Evolutionary conservation across 2,329 filamentous ascomycete species (phyloP).

Genomic region (Tolypocladium tropicale): DNA sequence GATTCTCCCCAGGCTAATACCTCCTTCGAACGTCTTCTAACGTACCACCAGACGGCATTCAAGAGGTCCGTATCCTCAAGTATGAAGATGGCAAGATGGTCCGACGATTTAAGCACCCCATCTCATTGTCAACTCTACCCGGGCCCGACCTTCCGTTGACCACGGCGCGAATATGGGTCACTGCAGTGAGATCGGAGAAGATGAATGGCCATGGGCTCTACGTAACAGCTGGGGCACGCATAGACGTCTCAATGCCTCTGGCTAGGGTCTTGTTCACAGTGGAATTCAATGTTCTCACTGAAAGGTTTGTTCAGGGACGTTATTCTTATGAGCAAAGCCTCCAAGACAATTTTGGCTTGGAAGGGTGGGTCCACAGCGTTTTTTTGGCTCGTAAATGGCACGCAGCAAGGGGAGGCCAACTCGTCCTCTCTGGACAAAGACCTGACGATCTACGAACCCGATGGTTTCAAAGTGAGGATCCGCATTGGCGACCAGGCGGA

Average conservation of each 20-base stretch:
- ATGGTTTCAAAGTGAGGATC: not conserved
- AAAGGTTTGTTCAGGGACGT: not conserved
- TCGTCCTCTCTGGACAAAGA: not conserved
- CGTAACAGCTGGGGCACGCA: not conserved
- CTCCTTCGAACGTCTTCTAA: too few relatives aligned
- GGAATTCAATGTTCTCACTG: constrained; percentile 1
- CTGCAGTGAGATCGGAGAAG: not conserved
- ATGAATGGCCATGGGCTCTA: not conserved
- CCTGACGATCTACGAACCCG: not conserved
- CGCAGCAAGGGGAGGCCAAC: not conserved
- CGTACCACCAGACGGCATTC: not conserved
- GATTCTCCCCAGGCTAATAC: too few relatives aligned
- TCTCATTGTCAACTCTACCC: not conserved
- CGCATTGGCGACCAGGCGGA: not conserved
- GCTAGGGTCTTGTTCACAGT: not conserved
- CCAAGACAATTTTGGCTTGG: too few relatives aligned
- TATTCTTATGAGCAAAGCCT: not conserved
- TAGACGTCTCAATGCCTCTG: not conserved
- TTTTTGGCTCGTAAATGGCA: too few relatives aligned
- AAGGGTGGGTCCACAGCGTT: too few relatives aligned
- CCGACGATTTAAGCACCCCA: not conserved
- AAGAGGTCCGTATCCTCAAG: not conserved
- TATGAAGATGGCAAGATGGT: not conserved
- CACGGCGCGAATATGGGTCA: not conserved
- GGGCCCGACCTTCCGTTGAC: not conserved